phyloP scores from a whole-genome alignment of 257 asterid species.

The Cinchona pubescens region DNA sequence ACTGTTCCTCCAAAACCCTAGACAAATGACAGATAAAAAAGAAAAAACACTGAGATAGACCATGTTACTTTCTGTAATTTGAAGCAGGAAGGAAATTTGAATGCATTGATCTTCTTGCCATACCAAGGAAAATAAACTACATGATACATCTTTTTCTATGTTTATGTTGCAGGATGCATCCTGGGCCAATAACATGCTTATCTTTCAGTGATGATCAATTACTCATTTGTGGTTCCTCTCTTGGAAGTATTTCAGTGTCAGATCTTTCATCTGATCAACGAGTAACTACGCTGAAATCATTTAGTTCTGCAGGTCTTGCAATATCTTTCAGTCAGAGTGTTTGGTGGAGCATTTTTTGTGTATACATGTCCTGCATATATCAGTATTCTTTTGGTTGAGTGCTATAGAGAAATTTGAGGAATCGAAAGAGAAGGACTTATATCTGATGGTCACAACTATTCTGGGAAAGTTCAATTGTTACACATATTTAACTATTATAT shows the following conservation, averaged over 20 bases:
- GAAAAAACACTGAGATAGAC: background rate
- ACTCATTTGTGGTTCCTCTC: constrained; percentile 78
- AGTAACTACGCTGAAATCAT: constrained; percentile 52
- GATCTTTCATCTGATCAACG: constrained; percentile 90
- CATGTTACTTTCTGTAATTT: background rate
- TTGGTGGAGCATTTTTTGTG: background rate
- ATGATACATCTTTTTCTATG: no score
- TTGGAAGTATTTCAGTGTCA: constrained; percentile 72
- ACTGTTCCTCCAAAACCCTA: background rate
- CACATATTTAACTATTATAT: no score
- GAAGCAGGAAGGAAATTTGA: background rate
- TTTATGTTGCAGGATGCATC: constrained; percentile 67
- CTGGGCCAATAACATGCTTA: constrained; percentile 70
- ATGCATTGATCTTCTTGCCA: no score
- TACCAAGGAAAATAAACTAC: no score
- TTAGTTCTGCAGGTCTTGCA: constrained; percentile 57
- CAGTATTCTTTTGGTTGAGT: background rate
- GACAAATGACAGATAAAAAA: background rate
- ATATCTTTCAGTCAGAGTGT: constrained; percentile 1
- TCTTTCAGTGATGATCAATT: constrained; percentile 80
- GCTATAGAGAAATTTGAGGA: background rate
- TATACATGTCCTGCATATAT: background rate
- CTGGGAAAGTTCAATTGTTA: background rate
- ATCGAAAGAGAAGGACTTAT: background rate
- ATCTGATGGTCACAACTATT: no score